Base-by-base conservation (phyloP, 495 filamentous ascomycete genomes). In the Aspergillus homomorphus region DNA sequence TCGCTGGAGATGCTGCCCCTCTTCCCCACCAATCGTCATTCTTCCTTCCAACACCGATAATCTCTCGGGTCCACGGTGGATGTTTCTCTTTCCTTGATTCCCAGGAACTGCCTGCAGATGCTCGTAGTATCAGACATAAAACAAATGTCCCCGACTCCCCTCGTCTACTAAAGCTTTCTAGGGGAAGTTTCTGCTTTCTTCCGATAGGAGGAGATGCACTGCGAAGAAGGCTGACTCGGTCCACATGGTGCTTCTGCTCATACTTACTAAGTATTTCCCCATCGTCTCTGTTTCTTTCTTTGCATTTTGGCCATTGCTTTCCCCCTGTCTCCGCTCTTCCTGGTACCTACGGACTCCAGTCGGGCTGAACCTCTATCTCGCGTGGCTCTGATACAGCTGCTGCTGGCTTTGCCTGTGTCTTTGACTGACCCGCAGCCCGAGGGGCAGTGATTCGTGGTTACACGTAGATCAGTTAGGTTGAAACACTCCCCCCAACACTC, bases 81-180 rank as follows among this genome's bases (percentile, higher is more conserved):
- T n/a, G n/a, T 7, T 38, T 12, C 15, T 14, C 5, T 7, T 38
- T 38, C 33, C 33, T 38, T 38, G 33, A 12, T 38, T 38, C 33
- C 33, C 33, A 38, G 33, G 33, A 38, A 38, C 33, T 38, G 10
- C 7, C 33, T 38, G 33, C 4, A 38, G 10, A 5, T 38, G 12
- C 6, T 2, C 4, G 33, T 2, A n/a, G n/a, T n/a, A n/a, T n/a
- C n/a, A n/a, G n/a, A n/a, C n/a, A n/a, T n/a, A n/a, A n/a, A n/a
- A n/a, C n/a, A n/a, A n/a, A n/a, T n/a, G n/a, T n/a, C n/a, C n/a
- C n/a, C n/a, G 46, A 51, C 51, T 51, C 48, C 42, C 57, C 49
- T 53, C 48, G 57, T 28, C 53, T 48, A 59, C 12, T 38, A 38
- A 38, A n/a, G 56, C 50, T 45, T 60, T 55, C 58, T 60, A 52